phyloP scores from a whole-genome alignment of 208 protist genomes.

The Entamoeba moshkovskii region DNA sequence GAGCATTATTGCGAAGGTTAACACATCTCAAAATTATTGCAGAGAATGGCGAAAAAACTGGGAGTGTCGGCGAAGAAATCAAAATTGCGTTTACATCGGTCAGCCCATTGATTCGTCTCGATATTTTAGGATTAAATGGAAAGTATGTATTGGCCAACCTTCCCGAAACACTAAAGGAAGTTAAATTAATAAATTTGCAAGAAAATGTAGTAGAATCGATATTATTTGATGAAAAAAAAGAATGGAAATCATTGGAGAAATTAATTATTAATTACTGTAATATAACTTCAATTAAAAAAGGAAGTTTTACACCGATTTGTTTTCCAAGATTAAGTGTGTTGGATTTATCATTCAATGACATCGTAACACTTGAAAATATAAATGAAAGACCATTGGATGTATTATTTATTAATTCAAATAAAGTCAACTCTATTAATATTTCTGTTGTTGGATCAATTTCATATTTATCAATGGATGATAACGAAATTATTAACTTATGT shows the following conservation, averaged over 20 bases:
- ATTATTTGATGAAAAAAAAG: background rate
- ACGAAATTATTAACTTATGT: background rate
- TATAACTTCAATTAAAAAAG: background rate
- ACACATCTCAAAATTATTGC: background rate
- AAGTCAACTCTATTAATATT: background rate
- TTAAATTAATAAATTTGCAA: background rate
- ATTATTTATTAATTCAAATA: background rate
- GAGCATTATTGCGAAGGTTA: background rate
- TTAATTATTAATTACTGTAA: background rate
- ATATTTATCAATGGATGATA: background rate
- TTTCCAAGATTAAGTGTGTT: background rate
- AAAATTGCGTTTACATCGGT: background rate
- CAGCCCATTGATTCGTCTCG: background rate
- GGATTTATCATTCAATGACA: background rate
- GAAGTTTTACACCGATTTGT: background rate
- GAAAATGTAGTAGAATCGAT: background rate
- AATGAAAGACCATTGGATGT: background rate
- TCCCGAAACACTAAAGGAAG: background rate
- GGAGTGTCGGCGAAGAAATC: background rate
- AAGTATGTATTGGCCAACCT: background rate
- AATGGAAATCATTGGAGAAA: background rate
- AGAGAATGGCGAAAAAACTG: background rate
- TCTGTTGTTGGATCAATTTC: background rate
- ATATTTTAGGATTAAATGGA: background rate
- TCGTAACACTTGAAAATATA: background rate